Conservation (phyloP, 352 stramenopile genomes). For the Peronospora tabacina region DNA sequence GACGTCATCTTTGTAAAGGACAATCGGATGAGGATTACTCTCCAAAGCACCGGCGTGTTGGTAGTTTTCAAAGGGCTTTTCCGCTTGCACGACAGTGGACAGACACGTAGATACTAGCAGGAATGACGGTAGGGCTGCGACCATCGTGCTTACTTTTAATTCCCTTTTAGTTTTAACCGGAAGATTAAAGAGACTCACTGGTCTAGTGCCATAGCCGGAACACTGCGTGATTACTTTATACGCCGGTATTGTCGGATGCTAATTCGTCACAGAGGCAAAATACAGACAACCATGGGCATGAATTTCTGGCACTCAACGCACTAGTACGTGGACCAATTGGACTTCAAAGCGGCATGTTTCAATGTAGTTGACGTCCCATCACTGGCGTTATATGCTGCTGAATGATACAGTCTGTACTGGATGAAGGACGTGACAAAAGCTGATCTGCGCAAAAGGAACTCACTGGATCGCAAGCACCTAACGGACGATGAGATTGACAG, state of each 20-base stretch:
- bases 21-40: conserved; percentile 10
- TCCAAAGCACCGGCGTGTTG: conserved; percentile 21
- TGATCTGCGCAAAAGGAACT: conserved; percentile 74
- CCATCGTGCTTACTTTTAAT: conserved; percentile 8
- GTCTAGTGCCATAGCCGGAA: too few species aligned
- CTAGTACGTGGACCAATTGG: conserved; percentile 50
- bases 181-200: too few species aligned
- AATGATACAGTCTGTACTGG: conserved; percentile 61
- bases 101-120: conserved; percentile 13
- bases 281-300: conserved; percentile 46
- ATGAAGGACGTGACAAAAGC: conserved; percentile 80
- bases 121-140: conserved; percentile 5
- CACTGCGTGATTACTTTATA: neutral
- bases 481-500: conserved; percentile 82
- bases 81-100: conserved; percentile 4
- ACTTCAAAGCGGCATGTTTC: neutral
- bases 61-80: conserved; percentile 19
- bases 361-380: neutral
- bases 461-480: conserved; percentile 63
- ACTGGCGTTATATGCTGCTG: neutral
- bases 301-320: conserved; percentile 90
- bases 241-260: neutral
- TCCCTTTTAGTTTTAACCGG: too few species aligned
- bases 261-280: neutral
- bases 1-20: conserved; percentile 11